These are phyloP conservation scores for Oryza meridionalis DNA, from an alignment of 176 grass and related monocot genomes.

Conservation along the genomic window DNA sequence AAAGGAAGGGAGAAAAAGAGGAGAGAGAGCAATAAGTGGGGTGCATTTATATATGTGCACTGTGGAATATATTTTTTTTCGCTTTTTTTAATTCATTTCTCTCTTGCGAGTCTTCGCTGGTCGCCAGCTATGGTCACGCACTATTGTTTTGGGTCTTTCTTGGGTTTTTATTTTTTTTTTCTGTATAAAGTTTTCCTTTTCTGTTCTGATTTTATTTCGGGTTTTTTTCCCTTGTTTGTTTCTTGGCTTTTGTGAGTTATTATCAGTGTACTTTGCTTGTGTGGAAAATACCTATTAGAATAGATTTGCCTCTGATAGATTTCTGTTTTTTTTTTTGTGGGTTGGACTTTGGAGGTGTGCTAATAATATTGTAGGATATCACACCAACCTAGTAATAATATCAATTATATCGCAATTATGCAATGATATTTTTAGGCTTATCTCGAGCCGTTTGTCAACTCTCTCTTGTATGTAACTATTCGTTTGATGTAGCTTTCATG, in stretches of 20 bases:
- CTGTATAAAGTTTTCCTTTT: background rate
- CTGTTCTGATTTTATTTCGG: background rate
- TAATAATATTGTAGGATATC: background rate
- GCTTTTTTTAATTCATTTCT: background rate
- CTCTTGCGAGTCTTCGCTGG: background rate
- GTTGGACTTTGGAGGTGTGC: background rate
- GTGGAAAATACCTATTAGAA: background rate
- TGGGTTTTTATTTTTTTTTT: background rate
- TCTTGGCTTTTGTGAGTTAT: background rate
- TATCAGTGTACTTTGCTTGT: background rate
- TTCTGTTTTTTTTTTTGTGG: background rate
- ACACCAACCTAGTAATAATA: background rate
- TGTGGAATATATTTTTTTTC: background rate
- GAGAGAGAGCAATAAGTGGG: conserved; percentile 25
- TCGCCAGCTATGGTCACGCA: background rate
- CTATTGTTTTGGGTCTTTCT: background rate
- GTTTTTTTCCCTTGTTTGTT: background rate
- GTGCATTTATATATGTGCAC: conserved; percentile 36
- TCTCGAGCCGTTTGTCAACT: background rate
- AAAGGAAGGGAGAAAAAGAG: background rate
- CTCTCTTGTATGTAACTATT: background rate
- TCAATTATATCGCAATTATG: background rate
- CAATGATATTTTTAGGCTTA: background rate
- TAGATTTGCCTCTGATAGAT: background rate
- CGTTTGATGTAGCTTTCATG: background rate